Evolutionary conservation across 371 early-diverging fungal genomes (phyloP).

Genomic region (Mucor irregularis): DNA sequence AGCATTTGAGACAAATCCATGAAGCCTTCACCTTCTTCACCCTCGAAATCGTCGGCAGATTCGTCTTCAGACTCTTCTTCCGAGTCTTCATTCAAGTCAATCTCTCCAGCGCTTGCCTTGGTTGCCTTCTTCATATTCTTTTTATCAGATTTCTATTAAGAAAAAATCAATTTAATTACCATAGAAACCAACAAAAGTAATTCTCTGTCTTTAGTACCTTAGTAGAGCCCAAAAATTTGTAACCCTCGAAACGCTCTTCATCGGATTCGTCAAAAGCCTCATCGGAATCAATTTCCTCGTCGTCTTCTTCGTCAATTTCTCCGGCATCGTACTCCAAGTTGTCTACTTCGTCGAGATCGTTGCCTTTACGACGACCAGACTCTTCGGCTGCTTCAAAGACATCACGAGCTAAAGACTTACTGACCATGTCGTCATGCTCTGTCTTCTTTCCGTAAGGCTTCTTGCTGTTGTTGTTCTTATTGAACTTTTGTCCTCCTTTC

Average conservation of each 20-base stretch:
- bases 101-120: constrained; percentile 32
- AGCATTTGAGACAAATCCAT: constrained; percentile 68
- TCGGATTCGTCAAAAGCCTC: constrained; percentile 87
- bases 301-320: constrained; percentile 79
- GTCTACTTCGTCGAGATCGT: constrained; percentile 73
- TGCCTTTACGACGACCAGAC: constrained; percentile 55
- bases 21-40: constrained; percentile 51
- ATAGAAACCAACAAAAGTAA: not conserved
- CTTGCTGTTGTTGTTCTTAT: not conserved
- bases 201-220: constrained; percentile 9
- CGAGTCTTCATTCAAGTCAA: constrained; percentile 52
- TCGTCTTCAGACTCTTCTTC: constrained; percentile 54
- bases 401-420: constrained; percentile 17
- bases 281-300: constrained; percentile 92
- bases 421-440: not conserved
- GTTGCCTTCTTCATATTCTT: constrained; percentile 34
- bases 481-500: constrained; percentile 6
- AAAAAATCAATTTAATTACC: not conserved
- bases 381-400: constrained; percentile 64
- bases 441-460: not conserved
- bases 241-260: constrained; percentile 78
- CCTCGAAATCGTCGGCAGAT: constrained; percentile 46
- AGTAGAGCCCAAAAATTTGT: constrained; percentile 52
- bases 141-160: constrained; percentile 24
- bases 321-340: constrained; percentile 75